phyloP scores from a whole-genome alignment of 2,329 filamentous ascomycete genomes.

The Zasmidium angulare region DNA sequence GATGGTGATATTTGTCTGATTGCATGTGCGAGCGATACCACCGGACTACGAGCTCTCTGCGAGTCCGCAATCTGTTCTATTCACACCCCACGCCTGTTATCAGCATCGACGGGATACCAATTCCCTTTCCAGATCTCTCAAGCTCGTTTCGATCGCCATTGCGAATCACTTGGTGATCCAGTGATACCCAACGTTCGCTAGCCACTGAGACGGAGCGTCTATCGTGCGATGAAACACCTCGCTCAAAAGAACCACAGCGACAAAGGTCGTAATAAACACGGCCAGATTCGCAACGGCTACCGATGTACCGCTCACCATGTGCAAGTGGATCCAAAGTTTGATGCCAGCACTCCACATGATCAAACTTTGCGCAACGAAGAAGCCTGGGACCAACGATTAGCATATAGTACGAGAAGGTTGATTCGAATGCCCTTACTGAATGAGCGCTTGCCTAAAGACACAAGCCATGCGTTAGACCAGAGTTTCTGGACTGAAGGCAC shows the following conservation, averaged over 20 bases:
- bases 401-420: background rate
- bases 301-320: constrained; percentile 9
- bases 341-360: constrained; percentile 32
- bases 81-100: too few species aligned
- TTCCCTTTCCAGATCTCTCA: too few species aligned
- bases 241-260: constrained; percentile 18
- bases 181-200: constrained; percentile 19
- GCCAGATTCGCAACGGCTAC: constrained; percentile 24
- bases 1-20: too few species aligned
- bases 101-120: too few species aligned
- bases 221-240: constrained; percentile 28
- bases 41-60: too few species aligned
- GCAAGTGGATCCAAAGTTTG: constrained; percentile 28
- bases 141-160: too few species aligned
- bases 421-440: constrained; percentile 25
- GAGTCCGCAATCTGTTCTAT: too few species aligned
- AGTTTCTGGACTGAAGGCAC: constrained; percentile 15
- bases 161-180: constrained; percentile 21
- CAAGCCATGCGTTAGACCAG: constrained; percentile 26
- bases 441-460: constrained; percentile 29
- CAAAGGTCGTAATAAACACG: constrained; percentile 24
- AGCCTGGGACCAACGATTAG: constrained; percentile 15
- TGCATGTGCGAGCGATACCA: too few species aligned
- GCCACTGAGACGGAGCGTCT: constrained; percentile 27
- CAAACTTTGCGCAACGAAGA: constrained; percentile 30